Percentiles rank a stretch among this genome's conserved stretches.
Conservation (phyloP, 1,139 yeast genomes). For the Ogataea hybrid region DNA sequence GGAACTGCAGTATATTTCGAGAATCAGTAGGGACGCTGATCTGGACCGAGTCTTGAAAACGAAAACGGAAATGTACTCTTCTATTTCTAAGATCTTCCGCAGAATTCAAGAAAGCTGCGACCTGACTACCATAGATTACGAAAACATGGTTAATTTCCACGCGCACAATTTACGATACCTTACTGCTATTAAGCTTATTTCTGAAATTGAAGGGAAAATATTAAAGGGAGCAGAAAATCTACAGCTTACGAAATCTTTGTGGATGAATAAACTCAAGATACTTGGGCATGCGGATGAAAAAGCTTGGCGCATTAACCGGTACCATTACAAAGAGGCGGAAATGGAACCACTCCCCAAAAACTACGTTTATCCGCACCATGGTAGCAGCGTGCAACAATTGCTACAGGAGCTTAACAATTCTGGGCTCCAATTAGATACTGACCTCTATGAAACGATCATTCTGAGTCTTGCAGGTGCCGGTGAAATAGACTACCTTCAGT, state of each 20-base stretch:
- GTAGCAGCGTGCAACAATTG: slow-evolving; percentile 13
- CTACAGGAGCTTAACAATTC: slow-evolving; percentile 16
- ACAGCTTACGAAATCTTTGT: slow-evolving; percentile 24
- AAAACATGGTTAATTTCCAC: slow-evolving; percentile 24
- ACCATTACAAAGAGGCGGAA: slow-evolving; percentile 17
- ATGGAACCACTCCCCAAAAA: slow-evolving; percentile 13
- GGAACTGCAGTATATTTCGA: slow-evolving; percentile 22
- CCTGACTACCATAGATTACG: slow-evolving; percentile 24
- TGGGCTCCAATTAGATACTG: slow-evolving; percentile 18
- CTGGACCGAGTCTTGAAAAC: slow-evolving; percentile 6
- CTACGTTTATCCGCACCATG: slow-evolving; percentile 21
- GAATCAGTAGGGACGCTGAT: slow-evolving; percentile 16
- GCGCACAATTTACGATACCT: slow-evolving; percentile 14
- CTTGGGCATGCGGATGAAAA: slow-evolving; percentile 24
- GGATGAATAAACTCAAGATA: slow-evolving; percentile 27
- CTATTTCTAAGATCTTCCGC: slow-evolving; percentile 6
- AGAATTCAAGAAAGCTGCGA: background rate
- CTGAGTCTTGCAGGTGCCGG: slow-evolving; percentile 23
- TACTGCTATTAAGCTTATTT: slow-evolving; percentile 22
- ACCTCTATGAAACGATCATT: slow-evolving; percentile 20
- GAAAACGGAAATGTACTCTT: slow-evolving; percentile 8
- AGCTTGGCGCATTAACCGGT: slow-evolving; percentile 27
- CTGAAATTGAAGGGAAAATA: slow-evolving; percentile 20
- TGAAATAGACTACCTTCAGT: slow-evolving; percentile 23
- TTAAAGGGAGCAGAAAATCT: slow-evolving; percentile 6